Base-by-base conservation (phyloP, 2,329 filamentous ascomycete species). In the Neoscytalidium dimidiatum region DNA sequence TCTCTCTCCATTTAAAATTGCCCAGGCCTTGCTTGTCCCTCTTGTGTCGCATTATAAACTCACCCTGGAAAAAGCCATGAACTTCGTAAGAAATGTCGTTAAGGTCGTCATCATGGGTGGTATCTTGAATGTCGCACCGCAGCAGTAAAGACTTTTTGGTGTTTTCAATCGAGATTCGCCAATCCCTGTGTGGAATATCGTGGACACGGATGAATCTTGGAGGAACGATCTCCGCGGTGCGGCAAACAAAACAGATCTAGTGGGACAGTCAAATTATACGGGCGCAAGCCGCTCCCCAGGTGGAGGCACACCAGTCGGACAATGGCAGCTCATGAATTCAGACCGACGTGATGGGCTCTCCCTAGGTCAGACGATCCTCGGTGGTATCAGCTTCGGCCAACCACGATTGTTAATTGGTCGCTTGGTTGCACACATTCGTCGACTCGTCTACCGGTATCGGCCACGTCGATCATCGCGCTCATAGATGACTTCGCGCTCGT, bases 401-500 rank as follows among this genome's bases (percentile, higher is more conserved):
- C 23, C 31, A 58, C 38, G 29, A 38, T 9, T 17, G 38, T 44
- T 29, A 23, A 21, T 4, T 21, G 26, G 33, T 46, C 28, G 28
- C 19, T 9, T 9, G 44, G 11, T 61, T 23, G 58, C 17, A n/a
- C 19, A 29, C n/a, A 26, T 28, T 38, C 2, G 11, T n/a, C 8
- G 17, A 44, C 66, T 70, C 8, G 29, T 60, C 28, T 74, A 78
- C 68, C 74, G 71, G 64, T 78, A 79, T 41, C 78, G 74, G 28
- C 76, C 73, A 62, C 74, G 73, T 58, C 75, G 74, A 68, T 92
- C 89, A 23, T 63, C 61, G 9, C 48, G 61, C 29, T 64, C 63
- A 70, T 88, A 89, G 56, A 89, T 77, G 62, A 91, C 82, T 72
- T 92, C 90, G 33, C 87, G 85, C 79, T 92, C 90, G 66, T 87